These are phyloP conservation scores for Xylariaceae sp. DNA, from an alignment of 2,329 filamentous ascomycete genomes.

Conservation along the genomic window DNA sequence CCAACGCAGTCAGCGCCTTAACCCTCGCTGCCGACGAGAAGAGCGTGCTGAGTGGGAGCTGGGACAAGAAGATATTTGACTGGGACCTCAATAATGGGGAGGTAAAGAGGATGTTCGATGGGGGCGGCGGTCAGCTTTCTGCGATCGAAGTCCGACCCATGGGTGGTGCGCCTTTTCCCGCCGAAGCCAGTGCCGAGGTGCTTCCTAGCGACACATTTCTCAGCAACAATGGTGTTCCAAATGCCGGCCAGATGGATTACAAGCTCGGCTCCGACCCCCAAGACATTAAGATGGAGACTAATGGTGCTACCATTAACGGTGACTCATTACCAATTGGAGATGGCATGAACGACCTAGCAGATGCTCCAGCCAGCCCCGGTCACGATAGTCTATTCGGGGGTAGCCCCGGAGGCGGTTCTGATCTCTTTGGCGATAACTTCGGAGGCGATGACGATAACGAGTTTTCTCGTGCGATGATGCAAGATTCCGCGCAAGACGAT, in stretches of 20 bases:
- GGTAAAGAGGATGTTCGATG: constrained; percentile 71
- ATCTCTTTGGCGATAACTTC: constrained; percentile 82
- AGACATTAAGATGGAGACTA: constrained; percentile 23
- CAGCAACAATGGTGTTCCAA: constrained; percentile 67
- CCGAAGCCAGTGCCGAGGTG: constrained; percentile 61
- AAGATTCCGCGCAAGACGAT: constrained; percentile 40
- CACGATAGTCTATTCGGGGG: constrained; percentile 81
- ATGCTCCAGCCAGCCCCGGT: constrained; percentile 64
- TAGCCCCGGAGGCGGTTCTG: constrained; percentile 68
- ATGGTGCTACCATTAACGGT: constrained; percentile 34
- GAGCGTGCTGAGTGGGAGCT: constrained; percentile 86
- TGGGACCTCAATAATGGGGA: constrained; percentile 92
- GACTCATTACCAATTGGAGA: constrained; percentile 30
- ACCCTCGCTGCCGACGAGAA: constrained; percentile 80
- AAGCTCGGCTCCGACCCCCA: constrained; percentile 37
- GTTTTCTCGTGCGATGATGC: constrained; percentile 69
- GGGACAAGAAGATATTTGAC: constrained; percentile 92
- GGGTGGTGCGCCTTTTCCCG: constrained; percentile 71
- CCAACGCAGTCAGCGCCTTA: constrained; percentile 86
- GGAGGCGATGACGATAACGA: constrained; percentile 83
- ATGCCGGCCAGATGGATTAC: constrained; percentile 50
- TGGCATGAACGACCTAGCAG: constrained; percentile 45
- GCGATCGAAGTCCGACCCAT: constrained; percentile 81
- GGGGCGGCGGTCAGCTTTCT: constrained; percentile 79
- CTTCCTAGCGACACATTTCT: constrained; percentile 66